Base-by-base conservation (phyloP, 176 grass and related monocot species). In the Raddia distichophylla region DNA sequence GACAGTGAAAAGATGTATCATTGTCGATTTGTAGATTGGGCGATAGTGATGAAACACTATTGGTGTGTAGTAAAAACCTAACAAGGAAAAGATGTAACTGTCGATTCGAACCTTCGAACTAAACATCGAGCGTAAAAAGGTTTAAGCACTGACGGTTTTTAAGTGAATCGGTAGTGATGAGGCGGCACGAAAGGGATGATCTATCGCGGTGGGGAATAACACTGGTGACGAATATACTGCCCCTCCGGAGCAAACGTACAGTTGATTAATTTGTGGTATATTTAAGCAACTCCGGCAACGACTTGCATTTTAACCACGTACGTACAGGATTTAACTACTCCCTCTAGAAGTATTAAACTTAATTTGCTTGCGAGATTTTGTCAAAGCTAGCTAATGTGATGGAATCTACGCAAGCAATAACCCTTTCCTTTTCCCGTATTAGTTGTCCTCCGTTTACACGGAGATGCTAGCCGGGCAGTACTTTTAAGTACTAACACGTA, bases 261-360 rank as follows among this genome's bases (percentile, higher is more conserved):
- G 45, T 18, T 11, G 57, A n/a, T 34, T 27, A 40, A 40, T 40
- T 40, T 3, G 22, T 5, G 10, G 2, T 16, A 20, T 55, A 44
- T 44, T 1, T 20, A 18, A 54, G 6, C 71, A 57, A 79, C 67
- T 64, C 48, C 6, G 35, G 54, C 58, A 79, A 46, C 47, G 60
- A 56, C 16, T 72, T 61, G 5, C 6, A 4, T 33, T 46, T 65
- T 57, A 48, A 77, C 65, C 59, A 51, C 27, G 27, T 27, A 51
- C 27, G 27, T 27, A 27, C 74, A 22, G 19, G 51, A n/a, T 57
- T 67, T 67, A 86, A 80, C 60, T 40, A 34, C 77, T 33, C 67
- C 13, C 53, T 32, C 65, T 60, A 74, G 27, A 80, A 59, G 76
- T 74, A 17, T 22, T 37, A 55, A 58, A 13, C 10, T 55, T 79